Percentiles rank a stretch among this genome's conserved stretches.
Conservation (phyloP, 78 protist species). For the Dictyostelium firmibasis region DNA sequence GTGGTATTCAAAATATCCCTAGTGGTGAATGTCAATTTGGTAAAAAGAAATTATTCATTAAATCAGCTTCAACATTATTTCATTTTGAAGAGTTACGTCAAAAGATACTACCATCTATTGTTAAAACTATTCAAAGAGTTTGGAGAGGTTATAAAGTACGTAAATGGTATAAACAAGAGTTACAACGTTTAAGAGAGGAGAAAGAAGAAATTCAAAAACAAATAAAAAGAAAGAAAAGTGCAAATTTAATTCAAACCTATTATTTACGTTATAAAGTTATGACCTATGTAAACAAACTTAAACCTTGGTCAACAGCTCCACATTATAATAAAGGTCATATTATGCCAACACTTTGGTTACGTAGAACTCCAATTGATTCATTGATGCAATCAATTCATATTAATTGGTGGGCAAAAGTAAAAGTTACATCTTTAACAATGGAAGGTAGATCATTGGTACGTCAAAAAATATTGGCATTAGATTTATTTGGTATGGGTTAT, state of each 20-base stretch:
- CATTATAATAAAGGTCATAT: constrained; percentile 26
- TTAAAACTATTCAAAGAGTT: constrained; percentile 55
- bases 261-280: constrained; percentile 27
- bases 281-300: background rate
- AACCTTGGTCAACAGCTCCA: constrained; percentile 24
- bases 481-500: constrained; percentile 50
- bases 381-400: background rate
- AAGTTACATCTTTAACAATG: constrained; percentile 10
- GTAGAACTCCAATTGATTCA: constrained; percentile 1
- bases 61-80: constrained; percentile 80
- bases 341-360: constrained; percentile 53
- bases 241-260: background rate
- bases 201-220: constrained; percentile 68
- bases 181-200: background rate
- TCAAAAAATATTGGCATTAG: constrained; percentile 66
- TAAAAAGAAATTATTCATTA: constrained; percentile 87
- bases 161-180: constrained; percentile 16
- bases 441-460: constrained; percentile 52
- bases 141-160: constrained; percentile 72
- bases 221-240: background rate
- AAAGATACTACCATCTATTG: constrained; percentile 37
- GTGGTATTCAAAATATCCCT: background rate
- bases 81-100: constrained; percentile 76
- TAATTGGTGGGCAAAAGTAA: constrained; percentile 73
- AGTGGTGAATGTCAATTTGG: constrained; percentile 81